phyloP scores from a whole-genome alignment of 2,329 filamentous ascomycete species.

The Drechslerella dactyloides region DNA sequence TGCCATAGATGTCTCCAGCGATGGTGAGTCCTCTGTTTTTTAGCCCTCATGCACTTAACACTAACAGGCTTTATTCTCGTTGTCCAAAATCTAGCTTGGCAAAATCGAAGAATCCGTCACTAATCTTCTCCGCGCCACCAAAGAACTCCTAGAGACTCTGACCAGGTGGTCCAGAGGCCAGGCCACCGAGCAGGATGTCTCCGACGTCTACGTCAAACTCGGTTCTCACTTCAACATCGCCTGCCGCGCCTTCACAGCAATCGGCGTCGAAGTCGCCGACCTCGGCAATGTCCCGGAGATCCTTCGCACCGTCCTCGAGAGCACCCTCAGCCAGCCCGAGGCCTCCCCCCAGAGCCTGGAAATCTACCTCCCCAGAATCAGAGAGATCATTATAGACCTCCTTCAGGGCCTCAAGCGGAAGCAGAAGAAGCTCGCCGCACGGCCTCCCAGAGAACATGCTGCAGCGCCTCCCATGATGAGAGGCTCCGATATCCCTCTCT shows the following conservation, averaged over 20 bases:
- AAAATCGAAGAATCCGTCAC: slow-evolving; percentile 99
- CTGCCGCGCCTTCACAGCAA: slow-evolving; percentile 92
- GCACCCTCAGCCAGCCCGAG: slow-evolving; percentile 87
- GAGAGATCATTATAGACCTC: slow-evolving; percentile 98
- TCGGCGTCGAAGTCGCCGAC: slow-evolving; percentile 93
- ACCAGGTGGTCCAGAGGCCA: slow-evolving; percentile 96
- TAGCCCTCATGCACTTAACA: slow-evolving; percentile 13
- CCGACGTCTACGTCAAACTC: slow-evolving; percentile 94
- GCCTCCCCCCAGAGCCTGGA: slow-evolving; percentile 92
- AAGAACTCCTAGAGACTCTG: slow-evolving; percentile 94
- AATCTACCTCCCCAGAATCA: slow-evolving; percentile 88
- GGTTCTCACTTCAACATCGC: slow-evolving; percentile 99
- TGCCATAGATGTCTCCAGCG: slow-evolving; percentile 4
- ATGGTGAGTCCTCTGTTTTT: not conserved
- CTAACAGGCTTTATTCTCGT: slow-evolving; percentile 13
- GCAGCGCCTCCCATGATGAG: slow-evolving; percentile 52
- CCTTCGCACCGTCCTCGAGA: slow-evolving; percentile 86
- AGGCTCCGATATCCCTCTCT: slow-evolving; percentile 60
- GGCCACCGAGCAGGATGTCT: slow-evolving; percentile 92
- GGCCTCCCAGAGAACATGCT: slow-evolving; percentile 62
- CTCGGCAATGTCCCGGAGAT: slow-evolving; percentile 93
- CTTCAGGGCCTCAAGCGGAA: slow-evolving; percentile 96
- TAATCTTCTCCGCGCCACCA: slow-evolving; percentile 94
- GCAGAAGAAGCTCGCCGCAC: slow-evolving; percentile 74
- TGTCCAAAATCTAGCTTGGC: slow-evolving; percentile 65